A percentile compares a stretch with the other conserved stretches of the same genome.
These are phyloP conservation scores for Apium graveolens DNA, from an alignment of 129 eudicot species.

Conservation along the genomic window DNA sequence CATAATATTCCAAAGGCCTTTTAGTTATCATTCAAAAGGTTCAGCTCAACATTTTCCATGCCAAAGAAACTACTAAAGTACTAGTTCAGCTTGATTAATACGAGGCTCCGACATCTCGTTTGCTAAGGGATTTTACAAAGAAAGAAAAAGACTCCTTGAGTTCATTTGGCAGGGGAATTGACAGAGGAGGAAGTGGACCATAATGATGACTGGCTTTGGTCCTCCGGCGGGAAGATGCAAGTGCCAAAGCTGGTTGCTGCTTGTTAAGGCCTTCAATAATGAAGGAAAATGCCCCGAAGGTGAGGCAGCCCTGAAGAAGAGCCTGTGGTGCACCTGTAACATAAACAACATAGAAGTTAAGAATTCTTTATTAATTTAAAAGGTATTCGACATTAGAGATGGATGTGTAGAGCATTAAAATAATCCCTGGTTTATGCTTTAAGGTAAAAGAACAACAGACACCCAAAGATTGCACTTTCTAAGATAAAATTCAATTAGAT, in stretches of 20 bases:
- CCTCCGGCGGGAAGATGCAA: conserved; percentile 14
- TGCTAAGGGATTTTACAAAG: conserved; percentile 50
- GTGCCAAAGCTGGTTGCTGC: conserved; percentile 83
- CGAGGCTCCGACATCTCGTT: not conserved
- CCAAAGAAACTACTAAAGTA: not conserved
- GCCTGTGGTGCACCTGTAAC: conserved; percentile 76
- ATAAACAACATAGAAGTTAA: not conserved
- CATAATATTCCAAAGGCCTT: not conserved
- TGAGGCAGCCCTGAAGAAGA: conserved; percentile 75
- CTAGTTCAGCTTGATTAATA: conserved; percentile 5
- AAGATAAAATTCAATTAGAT: not conserved
- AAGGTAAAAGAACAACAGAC: not conserved
- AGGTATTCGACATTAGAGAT: not conserved
- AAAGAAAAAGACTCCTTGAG: conserved; percentile 66
- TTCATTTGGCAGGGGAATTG: conserved; percentile 67
- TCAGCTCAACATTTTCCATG: not conserved
- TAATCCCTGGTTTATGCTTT: not conserved
- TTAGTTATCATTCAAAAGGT: not conserved
- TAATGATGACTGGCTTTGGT: conserved; percentile 24
- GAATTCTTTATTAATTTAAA: not conserved
- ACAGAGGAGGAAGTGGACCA: conserved; percentile 54
- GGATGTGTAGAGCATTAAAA: too few relatives aligned
- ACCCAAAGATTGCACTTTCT: not conserved
- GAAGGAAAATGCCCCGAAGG: conserved; percentile 85
- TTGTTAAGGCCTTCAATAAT: conserved; percentile 84